Base-by-base conservation (phyloP, 1,284 basidiomycete genomes). In the Naganishia sp. region DNA sequence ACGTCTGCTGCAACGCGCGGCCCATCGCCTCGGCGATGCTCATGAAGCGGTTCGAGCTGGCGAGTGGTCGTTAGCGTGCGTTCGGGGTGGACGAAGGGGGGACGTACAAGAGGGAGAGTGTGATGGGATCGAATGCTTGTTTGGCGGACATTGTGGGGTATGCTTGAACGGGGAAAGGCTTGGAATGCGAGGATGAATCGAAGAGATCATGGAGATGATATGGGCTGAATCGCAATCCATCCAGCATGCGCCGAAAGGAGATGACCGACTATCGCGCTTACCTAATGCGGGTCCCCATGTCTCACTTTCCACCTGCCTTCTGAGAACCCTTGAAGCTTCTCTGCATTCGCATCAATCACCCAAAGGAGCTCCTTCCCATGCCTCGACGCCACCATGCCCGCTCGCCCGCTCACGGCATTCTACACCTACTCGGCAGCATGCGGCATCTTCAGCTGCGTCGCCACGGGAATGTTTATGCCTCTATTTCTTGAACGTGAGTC, bases 351-450 rank as follows among this genome's bases (percentile, higher is more conserved):
- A 47, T 23, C 45, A 9, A 47, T 13, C 49, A 21, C 13, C 49
- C 49, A 50, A 50, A 50, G 49, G 18, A 15, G 2, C 25, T 21
- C 23, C 6, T 9, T 10, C 42, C n/a, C 42, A 45, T 47, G 18
- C 45, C 45, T 35, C 35, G 35, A 39, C 2, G 35, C 35, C 2
- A 39, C 25, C 13, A 60, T 60, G 57, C 47, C 49, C 57, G 49
- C 35, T 49, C 49, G 51, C 43, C 42, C 50, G 21, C 39, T 67
- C 21, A 28, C 56, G n/a, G 67, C 50, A 28, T 68, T 68, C 52
- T 80, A 77, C 65, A 72, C 71, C 52, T 80, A 78, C 65, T 72
- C 76, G 47, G 78, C 76, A 46, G 79, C 77, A 2, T 74, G 75
- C 9, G 77, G 79, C 68, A 77, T 80, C 6, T 80, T 75, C 56